These are phyloP conservation scores for Tylopilus vinaceipallidus DNA, from an alignment of 768 basidiomycete species.

Conservation along the genomic window DNA sequence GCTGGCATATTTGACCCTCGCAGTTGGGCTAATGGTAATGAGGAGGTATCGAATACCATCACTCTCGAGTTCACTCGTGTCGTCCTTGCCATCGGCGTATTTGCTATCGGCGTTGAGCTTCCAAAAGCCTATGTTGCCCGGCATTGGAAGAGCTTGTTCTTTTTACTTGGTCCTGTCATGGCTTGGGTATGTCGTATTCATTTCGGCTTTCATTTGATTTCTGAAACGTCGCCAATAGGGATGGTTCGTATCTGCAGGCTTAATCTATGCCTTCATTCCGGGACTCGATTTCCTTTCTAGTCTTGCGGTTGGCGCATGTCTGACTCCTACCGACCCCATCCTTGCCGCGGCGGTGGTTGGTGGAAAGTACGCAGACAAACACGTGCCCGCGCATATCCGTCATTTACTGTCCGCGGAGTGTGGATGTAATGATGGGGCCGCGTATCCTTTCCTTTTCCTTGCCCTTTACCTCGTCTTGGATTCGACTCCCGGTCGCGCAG, in stretches of 20 bases:
- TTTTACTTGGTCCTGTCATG: constrained; percentile 82
- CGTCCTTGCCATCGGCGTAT: constrained; percentile 94
- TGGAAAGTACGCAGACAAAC: constrained; percentile 97
- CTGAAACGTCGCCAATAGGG: constrained; percentile 47
- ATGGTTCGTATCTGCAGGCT: constrained; percentile 89
- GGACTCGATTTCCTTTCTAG: constrained; percentile 85
- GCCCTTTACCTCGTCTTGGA: constrained; percentile 86
- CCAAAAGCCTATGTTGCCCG: constrained; percentile 91
- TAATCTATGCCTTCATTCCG: constrained; percentile 92
- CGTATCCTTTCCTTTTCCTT: constrained; percentile 91
- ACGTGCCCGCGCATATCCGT: constrained; percentile 83
- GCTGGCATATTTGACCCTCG: constrained; percentile 81
- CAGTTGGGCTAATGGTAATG: constrained; percentile 58
- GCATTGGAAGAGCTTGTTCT: constrained; percentile 91
- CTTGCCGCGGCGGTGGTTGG: constrained; percentile 62
- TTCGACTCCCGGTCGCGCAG: constrained; percentile 52
- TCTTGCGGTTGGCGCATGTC: constrained; percentile 87
- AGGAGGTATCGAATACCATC: constrained; percentile 61
- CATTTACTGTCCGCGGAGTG: constrained; percentile 70
- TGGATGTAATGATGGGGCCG: constrained; percentile 96
- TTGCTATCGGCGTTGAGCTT: constrained; percentile 96
- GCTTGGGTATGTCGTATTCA: constrained; percentile 60
- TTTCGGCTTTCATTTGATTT: constrained; percentile 1
- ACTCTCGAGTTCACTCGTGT: constrained; percentile 89
- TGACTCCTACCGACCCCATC: constrained; percentile 73